phyloP scores from a whole-genome alignment of 2,329 filamentous ascomycete genomes.

The Beauveria sp. region DNA sequence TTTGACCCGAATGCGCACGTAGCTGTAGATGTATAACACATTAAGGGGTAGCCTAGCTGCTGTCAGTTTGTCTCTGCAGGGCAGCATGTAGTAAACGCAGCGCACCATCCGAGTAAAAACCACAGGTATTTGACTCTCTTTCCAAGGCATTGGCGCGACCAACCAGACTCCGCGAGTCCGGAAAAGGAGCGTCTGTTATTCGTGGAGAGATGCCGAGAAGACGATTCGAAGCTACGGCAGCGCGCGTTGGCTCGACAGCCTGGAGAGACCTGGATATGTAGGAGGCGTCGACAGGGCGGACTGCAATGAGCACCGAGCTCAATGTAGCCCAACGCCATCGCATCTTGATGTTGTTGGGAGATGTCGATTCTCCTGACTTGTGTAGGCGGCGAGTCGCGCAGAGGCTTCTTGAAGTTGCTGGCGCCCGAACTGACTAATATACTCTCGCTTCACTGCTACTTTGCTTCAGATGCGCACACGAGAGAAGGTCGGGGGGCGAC shows the following conservation, averaged over 20 bases:
- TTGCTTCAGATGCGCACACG: not conserved
- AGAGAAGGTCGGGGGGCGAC: not conserved
- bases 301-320: not conserved
- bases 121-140: conserved; percentile 3
- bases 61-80: not conserved
- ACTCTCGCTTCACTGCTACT: not conserved
- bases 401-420: too few species aligned
- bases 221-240: not conserved
- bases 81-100: not conserved
- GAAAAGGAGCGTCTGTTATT: conserved; percentile 5
- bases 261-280: not conserved
- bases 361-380: not conserved
- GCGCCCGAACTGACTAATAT: too few species aligned
- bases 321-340: not conserved
- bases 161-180: not conserved
- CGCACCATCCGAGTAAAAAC: conserved; percentile 4
- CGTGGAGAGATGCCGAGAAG: not conserved
- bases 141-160: not conserved
- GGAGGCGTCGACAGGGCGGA: not conserved
- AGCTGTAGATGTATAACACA: not conserved
- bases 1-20: not conserved
- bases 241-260: not conserved
- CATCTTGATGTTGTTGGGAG: not conserved
- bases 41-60: not conserved
- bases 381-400: not conserved